Evolutionary conservation across 2,329 filamentous ascomycete species (phyloP), one percentile per base, ranked within the genome.

Genomic region (Rhytidhysteron rufulum): DNA sequence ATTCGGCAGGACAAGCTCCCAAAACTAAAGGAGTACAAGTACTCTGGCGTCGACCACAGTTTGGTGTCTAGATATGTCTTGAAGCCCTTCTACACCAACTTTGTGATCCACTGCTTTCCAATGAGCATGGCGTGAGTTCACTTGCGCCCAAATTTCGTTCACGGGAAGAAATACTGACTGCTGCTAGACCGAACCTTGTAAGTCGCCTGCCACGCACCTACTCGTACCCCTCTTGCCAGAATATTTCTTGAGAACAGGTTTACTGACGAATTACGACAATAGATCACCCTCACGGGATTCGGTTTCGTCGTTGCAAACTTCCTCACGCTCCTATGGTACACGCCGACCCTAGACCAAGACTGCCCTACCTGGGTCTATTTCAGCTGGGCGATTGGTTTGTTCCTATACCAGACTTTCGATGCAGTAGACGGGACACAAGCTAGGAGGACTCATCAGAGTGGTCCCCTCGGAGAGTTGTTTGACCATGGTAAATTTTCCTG

Each of bases 341-440:
- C 88, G 55, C 93, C 93, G n/a, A 86, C 80, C 0, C 77, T 98
- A 34, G 90, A 97, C 68, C 84, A 88, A 66, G 88, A 98, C 65
- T 97, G 91, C 63, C 93, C 93, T 8, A 64, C 80, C 2, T 98
- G 93, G 93, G 91, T 98, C 13, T 98, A 98, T 73, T 86, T 85
- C 51, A 86, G 82, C 57, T 98, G 90, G 87, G 85, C 90, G 4
- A 67, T 86, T 22, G 93, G 93, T 2, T 70, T 98, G 51, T 96
- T 97, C 65, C 67, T 97, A 37, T 98, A 98, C 68, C 93, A 98
- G 77, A 97, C 91, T 1, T 96, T 98, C 69, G 93, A 98, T 68
- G 93, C 91, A 2, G 89, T 97, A 19, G 93, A 98, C 68, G 93
- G 93, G 38, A 79, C 85, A 21, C 93, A 98, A 66, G 93, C 93